Conservation (phyloP, 768 basidiomycete species). For the Lactifluus subvellereus region DNA sequence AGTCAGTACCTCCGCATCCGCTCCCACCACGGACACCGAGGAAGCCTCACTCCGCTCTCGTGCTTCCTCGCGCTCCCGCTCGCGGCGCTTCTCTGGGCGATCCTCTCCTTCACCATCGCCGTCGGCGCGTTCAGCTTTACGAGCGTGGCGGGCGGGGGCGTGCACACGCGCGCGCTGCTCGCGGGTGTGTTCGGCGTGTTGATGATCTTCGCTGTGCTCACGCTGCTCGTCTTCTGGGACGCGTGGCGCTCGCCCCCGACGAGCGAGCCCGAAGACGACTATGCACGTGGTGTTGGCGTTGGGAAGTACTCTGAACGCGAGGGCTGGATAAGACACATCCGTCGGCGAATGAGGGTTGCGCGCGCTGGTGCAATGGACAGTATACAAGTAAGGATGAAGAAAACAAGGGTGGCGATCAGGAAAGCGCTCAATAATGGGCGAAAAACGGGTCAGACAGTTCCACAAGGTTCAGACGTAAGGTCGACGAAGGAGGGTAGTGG, state of each 20-base stretch:
- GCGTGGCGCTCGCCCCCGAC: slow-evolving; percentile 13
- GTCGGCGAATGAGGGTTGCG: neutral
- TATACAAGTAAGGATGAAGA: neutral
- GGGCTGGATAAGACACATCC: neutral
- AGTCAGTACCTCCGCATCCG: slow-evolving; percentile 1
- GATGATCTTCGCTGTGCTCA: neutral
- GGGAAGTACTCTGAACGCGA: neutral
- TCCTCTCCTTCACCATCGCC: slow-evolving; percentile 7
- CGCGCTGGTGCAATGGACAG: neutral
- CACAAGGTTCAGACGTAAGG: neutral
- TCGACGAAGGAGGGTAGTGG: neutral
- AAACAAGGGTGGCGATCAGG: neutral
- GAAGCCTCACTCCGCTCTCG: neutral
- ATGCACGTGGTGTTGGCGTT: neutral
- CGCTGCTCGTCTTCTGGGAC: slow-evolving; percentile 13
- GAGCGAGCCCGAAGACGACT: slow-evolving; percentile 14
- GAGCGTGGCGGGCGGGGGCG: neutral
- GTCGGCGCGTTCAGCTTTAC: neutral
- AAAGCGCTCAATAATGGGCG: neutral
- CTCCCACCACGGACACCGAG: neutral
- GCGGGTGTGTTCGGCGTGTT: slow-evolving; percentile 4
- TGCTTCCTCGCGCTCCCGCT: slow-evolving; percentile 14
- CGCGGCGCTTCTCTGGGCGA: slow-evolving; percentile 10
- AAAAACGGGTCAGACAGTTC: neutral
- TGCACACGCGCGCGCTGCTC: slow-evolving; percentile 1